A percentile compares a stretch with the other conserved stretches of the same genome.
phyloP scores from a whole-genome alignment of 257 asterid genomes.

The Rehmannia glutinosa region DNA sequence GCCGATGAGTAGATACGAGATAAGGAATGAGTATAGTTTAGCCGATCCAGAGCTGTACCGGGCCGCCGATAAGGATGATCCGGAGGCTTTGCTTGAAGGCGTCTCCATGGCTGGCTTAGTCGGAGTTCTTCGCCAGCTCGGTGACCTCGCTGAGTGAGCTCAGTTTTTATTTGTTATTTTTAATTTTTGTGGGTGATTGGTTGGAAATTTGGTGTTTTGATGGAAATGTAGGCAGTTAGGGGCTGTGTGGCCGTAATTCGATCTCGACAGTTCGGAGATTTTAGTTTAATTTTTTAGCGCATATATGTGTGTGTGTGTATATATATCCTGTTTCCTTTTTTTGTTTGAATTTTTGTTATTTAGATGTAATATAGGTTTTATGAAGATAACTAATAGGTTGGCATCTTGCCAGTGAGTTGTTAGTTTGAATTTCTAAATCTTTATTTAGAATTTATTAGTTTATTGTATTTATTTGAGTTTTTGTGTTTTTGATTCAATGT shows the following conservation, averaged over 20 bases:
- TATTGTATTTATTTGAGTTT: neutral
- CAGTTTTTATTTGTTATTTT: neutral
- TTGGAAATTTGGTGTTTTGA: neutral
- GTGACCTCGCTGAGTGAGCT: constrained; percentile 94
- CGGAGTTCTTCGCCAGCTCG: constrained; percentile 97
- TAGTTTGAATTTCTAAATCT: neutral
- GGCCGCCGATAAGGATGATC: constrained; percentile 96
- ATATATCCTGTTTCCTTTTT: constrained; percentile 16
- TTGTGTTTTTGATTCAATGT: neutral
- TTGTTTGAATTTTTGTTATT: constrained; percentile 5
- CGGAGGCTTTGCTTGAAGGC: constrained; percentile 95
- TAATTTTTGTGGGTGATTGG: neutral
- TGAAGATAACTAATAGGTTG: neutral
- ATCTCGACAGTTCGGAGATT: neutral
- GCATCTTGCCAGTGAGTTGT: constrained; percentile 47
- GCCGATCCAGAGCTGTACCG: constrained; percentile 91
- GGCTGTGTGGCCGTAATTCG: constrained; percentile 7
- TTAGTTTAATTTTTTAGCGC: neutral
- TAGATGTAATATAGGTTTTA: neutral
- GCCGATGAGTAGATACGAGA: constrained; percentile 89
- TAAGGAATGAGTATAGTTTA: constrained; percentile 78
- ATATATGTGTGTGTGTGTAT: neutral
- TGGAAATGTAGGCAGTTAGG: constrained; percentile 2
- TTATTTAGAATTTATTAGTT: neutral
- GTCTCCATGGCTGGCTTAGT: constrained; percentile 98